Evolutionary conservation across 2,329 filamentous ascomycete genomes (phyloP), one percentile per base, ranked within the genome.

Genomic region (Cordyceps tenuipes): DNA sequence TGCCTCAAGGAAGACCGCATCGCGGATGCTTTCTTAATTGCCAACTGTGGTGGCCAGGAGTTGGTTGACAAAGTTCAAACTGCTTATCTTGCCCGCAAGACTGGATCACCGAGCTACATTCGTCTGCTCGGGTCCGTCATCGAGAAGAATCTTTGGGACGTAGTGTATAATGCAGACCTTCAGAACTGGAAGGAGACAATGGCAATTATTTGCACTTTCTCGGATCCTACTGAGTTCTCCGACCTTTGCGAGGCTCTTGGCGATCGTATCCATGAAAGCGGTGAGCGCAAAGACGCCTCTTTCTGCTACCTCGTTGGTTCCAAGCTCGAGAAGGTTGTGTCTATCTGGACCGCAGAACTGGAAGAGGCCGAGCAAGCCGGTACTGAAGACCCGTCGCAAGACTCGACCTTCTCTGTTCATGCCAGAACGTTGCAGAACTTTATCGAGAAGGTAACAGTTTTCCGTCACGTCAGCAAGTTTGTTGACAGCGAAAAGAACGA

Each of bases 391-490:
- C 43, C 49, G 21, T 79, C 82, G 21, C 84, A 84, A 39, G 90
- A 91, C 68, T 93, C 90, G 23, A 88, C 85, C 61, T 99, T 97
- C 75, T 96, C 93, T 0, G 86, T 97, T 54, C 94, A 97, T 68
- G 91, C 93, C 59, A 86, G 86, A 63, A 88, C 89, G 51, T 78
- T 99, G 48, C 94, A 97, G 73, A 87, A 89, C 65, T 93, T 99
- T 70, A 96, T 99, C 63, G 94, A 99, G 76, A 99, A 99, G 79
- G 94, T 99, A 51, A 96, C 92, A 0, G 84, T 99, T 58, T 99
- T 99, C 85, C 88, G 94, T 59, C 84, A 94, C 66, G 92, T 97
- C 48, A 92, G 91, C 63, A 91, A 93, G 69, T 99, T 97, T 77
- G 78, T 89, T 67, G 94, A 99, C 70, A 74, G 76, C 9, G 91